Evolutionary conservation across 1,284 basidiomycete species (phyloP), one percentile per base, ranked within the genome.

Genomic region (Phellopilus nigrolimitatus): DNA sequence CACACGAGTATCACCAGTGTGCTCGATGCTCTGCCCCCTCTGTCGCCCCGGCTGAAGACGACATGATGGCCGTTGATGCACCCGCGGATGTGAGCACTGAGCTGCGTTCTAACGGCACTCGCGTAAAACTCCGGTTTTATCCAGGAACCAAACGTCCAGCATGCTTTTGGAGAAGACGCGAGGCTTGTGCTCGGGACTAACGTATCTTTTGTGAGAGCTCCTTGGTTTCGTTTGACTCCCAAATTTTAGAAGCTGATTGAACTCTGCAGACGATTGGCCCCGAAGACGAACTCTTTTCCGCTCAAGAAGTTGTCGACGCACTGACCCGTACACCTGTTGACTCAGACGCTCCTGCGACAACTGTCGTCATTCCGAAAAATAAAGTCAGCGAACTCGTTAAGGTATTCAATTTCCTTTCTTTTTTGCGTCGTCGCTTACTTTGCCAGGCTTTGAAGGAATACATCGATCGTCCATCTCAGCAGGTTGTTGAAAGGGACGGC

Each of bases 401-500:
- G 52, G 52, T 49, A 28, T 19, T 4, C 15, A 3, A 4, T 37
- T 47, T 4, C 36, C 13, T 25, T 33, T 27, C 24, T 21, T 3
- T 19, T 30, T n/a, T n/a, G 4, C 36, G 6, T 36, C 22, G 7
- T 39, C 34, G 22, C 36, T 12, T 36, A 8, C 24, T 5, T 48
- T 17, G 4, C 30, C 10, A 47, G 9, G 22, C 34, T 17, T 10
- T 38, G 15, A 17, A 21, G 37, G 9, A 12, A 52, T 43, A 37
- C 43, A 19, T 24, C 47, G 25, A 13, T 30, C 6, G 33, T 30
- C 27, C 13, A 33, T 34, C 44, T 52, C 7, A 28, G 21, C 21
- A n/a, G 37, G 43, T 51, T 15, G 25, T 51, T 33, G 49, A 45
- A 39, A 45, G 28, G 15, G 42, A 13, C 33, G 49, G 49, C 3